Conservation (phyloP, 768 basidiomycete species). For the Hortiboletus flavorubellus region DNA sequence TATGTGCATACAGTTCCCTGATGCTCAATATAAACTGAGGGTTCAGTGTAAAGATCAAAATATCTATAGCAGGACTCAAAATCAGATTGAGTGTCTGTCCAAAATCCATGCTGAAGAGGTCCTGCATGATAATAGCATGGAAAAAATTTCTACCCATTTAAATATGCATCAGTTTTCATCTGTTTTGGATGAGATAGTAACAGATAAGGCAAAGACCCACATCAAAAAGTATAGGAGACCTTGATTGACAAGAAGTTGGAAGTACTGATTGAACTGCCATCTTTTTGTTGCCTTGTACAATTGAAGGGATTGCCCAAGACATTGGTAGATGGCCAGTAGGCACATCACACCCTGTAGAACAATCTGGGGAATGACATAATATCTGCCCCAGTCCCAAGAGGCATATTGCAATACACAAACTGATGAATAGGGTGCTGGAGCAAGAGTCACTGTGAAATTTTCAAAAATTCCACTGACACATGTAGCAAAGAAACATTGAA, state of each 20-base stretch:
- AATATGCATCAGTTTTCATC: neutral
- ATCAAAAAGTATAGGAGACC: conserved; percentile 8
- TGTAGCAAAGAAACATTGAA: neutral
- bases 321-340: neutral
- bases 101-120: neutral
- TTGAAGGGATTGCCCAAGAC: neutral
- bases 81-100: neutral
- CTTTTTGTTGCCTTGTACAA: neutral
- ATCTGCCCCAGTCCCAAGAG: conserved; percentile 3
- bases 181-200: no score
- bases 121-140: neutral
- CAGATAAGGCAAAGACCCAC: neutral
- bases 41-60: neutral
- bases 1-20: neutral
- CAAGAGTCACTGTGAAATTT: neutral
- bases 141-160: conserved; percentile 1
- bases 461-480: no score
- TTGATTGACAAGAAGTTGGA: conserved; percentile 4
- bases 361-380: neutral
- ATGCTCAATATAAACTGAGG: conserved; percentile 9
- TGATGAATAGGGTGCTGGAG: conserved; percentile 1
- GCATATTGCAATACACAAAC: conserved; percentile 1
- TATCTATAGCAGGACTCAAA: neutral
- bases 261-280: conserved; percentile 10
- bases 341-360: conserved; percentile 9